These are phyloP conservation scores for Beauveria asiatica DNA, from an alignment of 2,329 filamentous ascomycete species.

Conservation along the genomic window DNA sequence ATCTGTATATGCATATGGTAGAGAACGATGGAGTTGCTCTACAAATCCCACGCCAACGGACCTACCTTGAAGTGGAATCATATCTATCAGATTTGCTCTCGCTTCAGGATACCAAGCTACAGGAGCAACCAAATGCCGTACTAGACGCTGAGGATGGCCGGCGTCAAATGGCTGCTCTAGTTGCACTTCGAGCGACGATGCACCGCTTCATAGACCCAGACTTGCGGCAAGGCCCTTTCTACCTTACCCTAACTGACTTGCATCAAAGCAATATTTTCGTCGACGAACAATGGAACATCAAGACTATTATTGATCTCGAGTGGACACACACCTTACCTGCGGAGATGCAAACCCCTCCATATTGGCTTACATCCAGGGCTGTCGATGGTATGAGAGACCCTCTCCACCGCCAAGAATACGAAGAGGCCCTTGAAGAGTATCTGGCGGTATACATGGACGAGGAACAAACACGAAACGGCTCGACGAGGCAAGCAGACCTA, in stretches of 20 bases:
- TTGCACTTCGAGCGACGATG: conserved; percentile 20
- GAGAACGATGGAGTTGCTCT: conserved; percentile 27
- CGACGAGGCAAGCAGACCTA: not conserved
- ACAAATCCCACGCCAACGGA: conserved; percentile 22
- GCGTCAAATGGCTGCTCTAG: conserved; percentile 21
- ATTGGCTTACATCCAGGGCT: conserved; percentile 19
- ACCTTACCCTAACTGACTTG: conserved; percentile 26
- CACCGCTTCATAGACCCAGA: conserved; percentile 16
- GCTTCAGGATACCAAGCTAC: conserved; percentile 26
- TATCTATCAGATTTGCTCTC: conserved; percentile 23
- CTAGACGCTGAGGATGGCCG: conserved; percentile 18
- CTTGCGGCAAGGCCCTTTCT: conserved; percentile 23
- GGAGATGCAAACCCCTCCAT: conserved; percentile 20
- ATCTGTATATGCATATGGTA: conserved; percentile 21
- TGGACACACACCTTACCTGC: conserved; percentile 18
- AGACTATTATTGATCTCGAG: conserved; percentile 23
- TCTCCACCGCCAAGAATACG: not conserved
- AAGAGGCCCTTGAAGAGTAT: not conserved
- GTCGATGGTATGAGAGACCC: not conserved
- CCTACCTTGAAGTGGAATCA: conserved; percentile 23
- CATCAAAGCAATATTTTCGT: conserved; percentile 29
- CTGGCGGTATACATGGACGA: not conserved
- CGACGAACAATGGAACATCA: conserved; percentile 23
- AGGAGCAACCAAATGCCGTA: conserved; percentile 25
- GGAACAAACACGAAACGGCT: not conserved